These are phyloP conservation scores for Salvia hispanica DNA, from an alignment of 257 asterid genomes.

Conservation along the genomic window DNA sequence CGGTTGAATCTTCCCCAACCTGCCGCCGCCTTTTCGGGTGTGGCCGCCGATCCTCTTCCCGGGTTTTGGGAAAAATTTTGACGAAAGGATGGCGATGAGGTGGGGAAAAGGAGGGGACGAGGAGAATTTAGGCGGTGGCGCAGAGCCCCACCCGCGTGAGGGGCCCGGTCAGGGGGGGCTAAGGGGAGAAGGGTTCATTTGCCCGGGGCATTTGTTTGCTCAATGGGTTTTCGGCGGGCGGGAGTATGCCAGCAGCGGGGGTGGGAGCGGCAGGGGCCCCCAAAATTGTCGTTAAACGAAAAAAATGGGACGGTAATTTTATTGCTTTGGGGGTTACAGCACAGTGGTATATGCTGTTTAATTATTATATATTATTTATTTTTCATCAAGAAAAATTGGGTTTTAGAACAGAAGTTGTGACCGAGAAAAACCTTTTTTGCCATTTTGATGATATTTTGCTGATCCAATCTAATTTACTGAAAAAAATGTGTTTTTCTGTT, in stretches of 20 bases:
- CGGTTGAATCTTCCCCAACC: constrained; percentile 42
- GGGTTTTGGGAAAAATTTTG: constrained; percentile 32
- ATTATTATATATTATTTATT: no score
- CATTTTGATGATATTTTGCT: constrained; percentile 1
- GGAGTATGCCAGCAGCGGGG: constrained; percentile 42
- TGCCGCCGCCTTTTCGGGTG: constrained; percentile 34
- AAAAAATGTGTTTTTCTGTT: not conserved
- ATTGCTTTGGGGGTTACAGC: not conserved
- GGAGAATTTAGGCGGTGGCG: constrained; percentile 45
- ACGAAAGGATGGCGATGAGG: constrained; percentile 38
- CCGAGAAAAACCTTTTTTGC: not conserved
- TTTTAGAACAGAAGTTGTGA: not conserved
- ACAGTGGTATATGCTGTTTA: no score
- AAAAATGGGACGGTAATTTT: constrained; percentile 40
- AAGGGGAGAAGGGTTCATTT: constrained; percentile 45
- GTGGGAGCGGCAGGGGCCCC: no score
- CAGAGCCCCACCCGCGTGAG: constrained; percentile 50
- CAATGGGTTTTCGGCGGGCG: constrained; percentile 50
- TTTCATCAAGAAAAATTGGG: no score
- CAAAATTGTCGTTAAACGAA: constrained; percentile 30
- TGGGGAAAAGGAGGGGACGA: constrained; percentile 42
- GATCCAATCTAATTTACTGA: no score
- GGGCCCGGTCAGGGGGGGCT: constrained; percentile 45
- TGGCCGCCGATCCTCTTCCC: constrained; percentile 31
- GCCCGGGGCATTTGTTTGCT: constrained; percentile 79